Conservation (phyloP, 176 grass and related monocot species). For the Neostapfia colusana region DNA sequence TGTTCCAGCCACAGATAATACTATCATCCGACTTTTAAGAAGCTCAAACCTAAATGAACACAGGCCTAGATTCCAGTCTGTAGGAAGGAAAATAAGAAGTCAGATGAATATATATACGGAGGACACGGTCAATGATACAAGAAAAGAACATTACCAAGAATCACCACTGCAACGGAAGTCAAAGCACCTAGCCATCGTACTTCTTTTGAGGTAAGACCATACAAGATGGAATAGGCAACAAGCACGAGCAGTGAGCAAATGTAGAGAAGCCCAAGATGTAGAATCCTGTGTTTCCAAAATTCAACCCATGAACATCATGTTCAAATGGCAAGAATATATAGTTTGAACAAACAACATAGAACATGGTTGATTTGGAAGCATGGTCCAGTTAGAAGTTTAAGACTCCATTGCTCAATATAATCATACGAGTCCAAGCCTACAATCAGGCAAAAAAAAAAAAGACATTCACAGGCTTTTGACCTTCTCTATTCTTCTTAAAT, state of each 20-base stretch:
- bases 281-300: slow-evolving; percentile 57
- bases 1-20: slow-evolving; percentile 79
- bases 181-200: slow-evolving; percentile 82
- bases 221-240: slow-evolving; percentile 83
- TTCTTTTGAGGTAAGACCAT: slow-evolving; percentile 94
- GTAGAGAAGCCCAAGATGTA: slow-evolving; percentile 88
- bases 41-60: slow-evolving; percentile 94
- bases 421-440: not conserved
- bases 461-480: not conserved
- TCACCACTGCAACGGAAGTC: slow-evolving; percentile 86
- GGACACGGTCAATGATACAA: slow-evolving; percentile 15
- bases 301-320: slow-evolving; percentile 26
- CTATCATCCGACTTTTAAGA: slow-evolving; percentile 85
- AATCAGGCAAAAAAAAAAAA: slow-evolving; percentile 6
- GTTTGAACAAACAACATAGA: slow-evolving; percentile 31
- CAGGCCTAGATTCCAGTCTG: slow-evolving; percentile 95
- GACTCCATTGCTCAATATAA: slow-evolving; percentile 6
- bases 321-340: slow-evolving; percentile 39
- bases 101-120: slow-evolving; percentile 33
- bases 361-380: slow-evolving; percentile 18
- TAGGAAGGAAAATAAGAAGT: slow-evolving; percentile 43
- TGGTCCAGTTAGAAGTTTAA: slow-evolving; percentile 12
- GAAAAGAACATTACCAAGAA: slow-evolving; percentile 80
- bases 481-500: slow-evolving; percentile 18
- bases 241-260: slow-evolving; percentile 74